Percentiles rank a stretch among this genome's conserved stretches.
Evolutionary conservation across 768 basidiomycete genomes (phyloP).

Genomic region (Piloderma croceum): DNA sequence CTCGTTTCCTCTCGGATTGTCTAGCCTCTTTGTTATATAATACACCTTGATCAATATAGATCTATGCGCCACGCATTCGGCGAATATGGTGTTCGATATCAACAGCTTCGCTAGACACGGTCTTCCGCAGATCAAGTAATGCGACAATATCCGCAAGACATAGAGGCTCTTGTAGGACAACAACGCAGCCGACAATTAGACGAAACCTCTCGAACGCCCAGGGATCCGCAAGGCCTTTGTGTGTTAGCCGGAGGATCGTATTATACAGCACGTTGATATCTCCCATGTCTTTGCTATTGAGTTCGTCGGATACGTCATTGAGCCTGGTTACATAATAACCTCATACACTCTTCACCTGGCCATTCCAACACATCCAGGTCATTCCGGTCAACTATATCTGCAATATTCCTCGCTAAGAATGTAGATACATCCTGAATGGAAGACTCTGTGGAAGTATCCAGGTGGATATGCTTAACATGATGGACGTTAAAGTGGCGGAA

Average conservation of each 20-base stretch:
- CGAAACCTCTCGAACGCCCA: constrained; percentile 15
- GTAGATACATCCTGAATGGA: constrained; percentile 14
- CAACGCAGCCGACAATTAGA: constrained; percentile 12
- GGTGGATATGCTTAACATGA: constrained; percentile 15
- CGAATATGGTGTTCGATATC: constrained; percentile 12
- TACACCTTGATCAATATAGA: too few species aligned
- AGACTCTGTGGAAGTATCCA: constrained; percentile 11
- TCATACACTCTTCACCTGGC: too few species aligned
- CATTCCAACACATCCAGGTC: too few species aligned
- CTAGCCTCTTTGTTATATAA: too few species aligned
- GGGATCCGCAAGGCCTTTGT: not conserved
- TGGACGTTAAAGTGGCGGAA: constrained; percentile 3
- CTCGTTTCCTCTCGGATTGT: too few species aligned
- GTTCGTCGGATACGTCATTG: constrained; percentile 3
- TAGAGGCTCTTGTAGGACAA: constrained; percentile 8
- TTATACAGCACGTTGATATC: constrained; percentile 13
- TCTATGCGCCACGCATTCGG: too few species aligned
- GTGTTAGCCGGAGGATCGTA: constrained; percentile 4
- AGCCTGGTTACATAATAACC: too few species aligned
- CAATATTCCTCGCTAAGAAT: constrained; percentile 6
- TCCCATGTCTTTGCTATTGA: constrained; percentile 10
- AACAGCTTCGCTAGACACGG: not conserved
- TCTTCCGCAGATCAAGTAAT: constrained; percentile 8
- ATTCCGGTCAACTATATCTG: too few species aligned
- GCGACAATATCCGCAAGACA: constrained; percentile 6